Evolutionary conservation across 2,329 filamentous ascomycete species (phyloP), one percentile per base, ranked within the genome.

Genomic region (Tolypocladium guangdongense): DNA sequence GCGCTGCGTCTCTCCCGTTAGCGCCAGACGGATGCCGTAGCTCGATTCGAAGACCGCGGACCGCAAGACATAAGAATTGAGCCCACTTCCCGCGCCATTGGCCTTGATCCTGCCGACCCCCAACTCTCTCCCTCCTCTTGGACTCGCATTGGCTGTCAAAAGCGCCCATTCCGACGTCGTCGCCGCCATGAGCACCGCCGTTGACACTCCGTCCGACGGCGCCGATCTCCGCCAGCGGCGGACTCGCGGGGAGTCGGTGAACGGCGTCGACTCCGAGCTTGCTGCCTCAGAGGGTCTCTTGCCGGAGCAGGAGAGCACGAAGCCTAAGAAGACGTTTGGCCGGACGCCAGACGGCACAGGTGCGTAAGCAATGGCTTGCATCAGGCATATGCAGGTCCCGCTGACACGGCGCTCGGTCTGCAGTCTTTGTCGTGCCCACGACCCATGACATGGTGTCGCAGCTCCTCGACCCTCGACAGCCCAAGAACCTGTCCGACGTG

Each of bases 361-460:
- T 96, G 80, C 71, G 88, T 77, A 50, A 11, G 16, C 18, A 33
- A 10, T 20, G 43, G 43, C 43, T 32, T 20, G 27, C 43, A 33
- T 47, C 27, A 32, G 27, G 27, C 27, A 45, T 20, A 30, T 30
- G 32, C 56, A 51, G 27, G 39, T 24, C 36, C 51, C 10, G 37
- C 48, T 57, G 51, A 55, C 56, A 52, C 47, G 47, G 38, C 37
- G 49, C 38, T 39, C 52, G 39, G 30, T 52, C 43, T 20, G 33
- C 64, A 97, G 93, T 96, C 63, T 99, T 99, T 68, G 87, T 90
- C 55, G 93, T 99, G 52, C 93, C 93, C 49, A 86, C 90, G 57
- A 99, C 93, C 54, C 90, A 96, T 77, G 93, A 99, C 73, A 97
- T 99, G 93, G 92, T 99, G 62, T 95, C 92, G 51, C 93, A 97